Evolutionary conservation across 495 filamentous ascomycete genomes (phyloP).

Genomic region (Tricharina praecox): DNA sequence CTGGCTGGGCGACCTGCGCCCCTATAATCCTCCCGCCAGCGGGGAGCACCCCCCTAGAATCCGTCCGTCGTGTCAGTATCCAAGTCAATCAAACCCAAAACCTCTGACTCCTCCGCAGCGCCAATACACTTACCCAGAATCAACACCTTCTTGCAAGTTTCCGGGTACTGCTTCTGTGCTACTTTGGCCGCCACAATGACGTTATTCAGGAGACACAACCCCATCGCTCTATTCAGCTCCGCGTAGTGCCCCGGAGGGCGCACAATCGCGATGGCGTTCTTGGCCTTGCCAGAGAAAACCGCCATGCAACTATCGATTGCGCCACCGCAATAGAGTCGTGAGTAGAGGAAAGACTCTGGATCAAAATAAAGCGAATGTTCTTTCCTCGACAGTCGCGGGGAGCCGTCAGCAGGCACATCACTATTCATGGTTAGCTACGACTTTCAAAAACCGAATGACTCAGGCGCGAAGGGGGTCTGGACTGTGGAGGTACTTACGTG

Average conservation of each 20-base stretch:
- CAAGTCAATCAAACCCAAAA: conserved; percentile 21
- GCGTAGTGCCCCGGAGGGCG: conserved; percentile 93
- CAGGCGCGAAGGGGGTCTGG: too few relatives aligned
- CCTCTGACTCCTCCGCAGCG: not conserved
- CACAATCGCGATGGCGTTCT: conserved; percentile 89
- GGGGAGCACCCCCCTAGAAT: not conserved
- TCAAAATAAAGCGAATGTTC: conserved; percentile 91
- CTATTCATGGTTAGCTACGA: too few relatives aligned
- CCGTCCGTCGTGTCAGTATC: conserved; percentile 40
- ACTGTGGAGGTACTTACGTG: too few relatives aligned
- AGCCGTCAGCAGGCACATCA: too few relatives aligned
- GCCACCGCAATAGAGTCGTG: conserved; percentile 69
- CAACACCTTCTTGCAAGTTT: conserved; percentile 66
- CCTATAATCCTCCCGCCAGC: not conserved
- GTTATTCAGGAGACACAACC: conserved; percentile 96
- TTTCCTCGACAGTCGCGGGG: too few relatives aligned
- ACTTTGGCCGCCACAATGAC: conserved; percentile 75
- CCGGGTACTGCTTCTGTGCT: conserved; percentile 57
- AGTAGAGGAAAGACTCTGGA: conserved; percentile 57
- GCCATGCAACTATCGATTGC: conserved; percentile 86
- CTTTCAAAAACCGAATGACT: too few relatives aligned
- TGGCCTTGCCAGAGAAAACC: conserved; percentile 60
- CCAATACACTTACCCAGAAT: conserved; percentile 77
- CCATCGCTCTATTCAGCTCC: conserved; percentile 64
- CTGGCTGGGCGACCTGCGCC: too few relatives aligned